These are phyloP conservation scores for Strobilomyces echinocephalus DNA, from an alignment of 768 basidiomycete genomes.

Conservation along the genomic window DNA sequence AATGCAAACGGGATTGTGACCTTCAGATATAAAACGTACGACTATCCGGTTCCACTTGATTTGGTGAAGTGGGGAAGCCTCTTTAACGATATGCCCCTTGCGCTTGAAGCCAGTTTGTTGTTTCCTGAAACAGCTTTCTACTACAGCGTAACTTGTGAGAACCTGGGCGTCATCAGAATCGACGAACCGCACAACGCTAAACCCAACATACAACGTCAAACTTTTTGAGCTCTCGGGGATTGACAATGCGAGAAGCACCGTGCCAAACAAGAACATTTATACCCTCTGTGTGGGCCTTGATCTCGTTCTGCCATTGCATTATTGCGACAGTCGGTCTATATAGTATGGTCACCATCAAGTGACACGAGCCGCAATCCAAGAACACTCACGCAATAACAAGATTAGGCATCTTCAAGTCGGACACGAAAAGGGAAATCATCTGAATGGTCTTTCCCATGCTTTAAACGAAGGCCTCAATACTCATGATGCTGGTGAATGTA, in stretches of 20 bases:
- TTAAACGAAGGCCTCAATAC: slow-evolving; percentile 9
- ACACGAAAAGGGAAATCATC: slow-evolving; percentile 84
- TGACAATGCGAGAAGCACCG: slow-evolving; percentile 65
- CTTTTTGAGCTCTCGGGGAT: slow-evolving; percentile 66
- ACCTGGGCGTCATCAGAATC: slow-evolving; percentile 42
- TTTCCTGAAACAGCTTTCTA: slow-evolving; percentile 90
- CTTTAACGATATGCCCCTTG: slow-evolving; percentile 77
- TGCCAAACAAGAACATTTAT: slow-evolving; percentile 93
- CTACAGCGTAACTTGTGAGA: slow-evolving; percentile 80
- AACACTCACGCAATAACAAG: slow-evolving; percentile 83
- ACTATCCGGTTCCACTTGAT: slow-evolving; percentile 82
- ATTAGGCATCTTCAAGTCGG: slow-evolving; percentile 74
- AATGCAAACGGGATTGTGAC: background rate
- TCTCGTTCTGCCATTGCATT: slow-evolving; percentile 92
- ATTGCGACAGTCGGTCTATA: slow-evolving; percentile 48
- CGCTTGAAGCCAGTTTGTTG: slow-evolving; percentile 91
- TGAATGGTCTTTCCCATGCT: slow-evolving; percentile 97
- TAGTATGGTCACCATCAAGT: background rate
- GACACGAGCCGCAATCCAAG: background rate
- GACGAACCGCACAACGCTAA: background rate
- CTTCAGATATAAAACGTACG: slow-evolving; percentile 36
- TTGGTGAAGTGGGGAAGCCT: slow-evolving; percentile 79
- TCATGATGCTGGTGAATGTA: background rate
- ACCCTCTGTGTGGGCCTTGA: slow-evolving; percentile 77
- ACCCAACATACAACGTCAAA: slow-evolving; percentile 71